Base-by-base conservation (phyloP, 164 flowering plant species). In the Macadamia integrifolia region DNA sequence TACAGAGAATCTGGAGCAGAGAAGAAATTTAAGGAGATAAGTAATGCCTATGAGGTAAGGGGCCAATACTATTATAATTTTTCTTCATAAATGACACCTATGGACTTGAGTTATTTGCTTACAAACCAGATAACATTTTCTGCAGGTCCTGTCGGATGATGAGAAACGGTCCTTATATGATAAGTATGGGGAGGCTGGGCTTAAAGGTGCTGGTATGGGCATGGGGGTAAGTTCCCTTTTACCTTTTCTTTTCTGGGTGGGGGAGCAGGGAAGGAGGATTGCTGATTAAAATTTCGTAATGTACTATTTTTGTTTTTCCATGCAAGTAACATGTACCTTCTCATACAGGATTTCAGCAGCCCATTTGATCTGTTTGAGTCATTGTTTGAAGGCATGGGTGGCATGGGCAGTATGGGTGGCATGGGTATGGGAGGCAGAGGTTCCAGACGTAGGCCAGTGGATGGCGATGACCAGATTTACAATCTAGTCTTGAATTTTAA, bases 61-160 rank as follows among this genome's bases (percentile, higher is more conserved):
- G 11, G 43, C 58, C 30, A 64, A 6, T 64, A 58, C 40, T 13
- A 15, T 31, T 57, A 66, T 67, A 9, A 61, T 44, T 48, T 8
- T 40, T 4, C 17, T 3, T 6, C 30, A 14, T 9, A 0, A 53
- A 46, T 57, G 52, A 11, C 13, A 31, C 30, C 17, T 30, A 60
- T 29, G 52, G 23, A 58, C 23, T 14, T 13, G 55, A 14, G 28
- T 65, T 31, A 12, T 65, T 32, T 29, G 49, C 28, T n/a, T 44
- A 14, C 55, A 23, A 30, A 67, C 13, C 9, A 7, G 23, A 23
- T 14, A 44, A 52, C 29, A 12, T 62, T 18, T 64, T 61, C 17
- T 79, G 60, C 84, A 94, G 99, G 92, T 92, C n/a, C 75, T 94
- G 66, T 94, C 99, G 11, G 99, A 94, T 83, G 99, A 94, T 78